Evolutionary conservation across 345 rosid genomes (phyloP).

Genomic region (Murraya koenigii): DNA sequence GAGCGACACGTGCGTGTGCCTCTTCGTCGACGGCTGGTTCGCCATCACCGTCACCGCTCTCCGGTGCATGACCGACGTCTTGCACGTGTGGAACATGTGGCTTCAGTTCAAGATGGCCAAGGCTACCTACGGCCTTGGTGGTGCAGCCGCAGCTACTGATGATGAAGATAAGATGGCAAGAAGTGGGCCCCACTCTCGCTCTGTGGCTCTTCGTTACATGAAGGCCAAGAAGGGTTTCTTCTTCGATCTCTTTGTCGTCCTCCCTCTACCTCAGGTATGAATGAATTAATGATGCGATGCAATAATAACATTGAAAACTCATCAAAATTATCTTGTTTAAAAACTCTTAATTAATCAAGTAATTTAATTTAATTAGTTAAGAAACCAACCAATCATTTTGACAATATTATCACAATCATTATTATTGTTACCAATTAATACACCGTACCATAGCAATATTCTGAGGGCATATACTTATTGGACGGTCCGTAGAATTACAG

Average conservation of each 20-base stretch:
- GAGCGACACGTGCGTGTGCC: conserved; percentile 69
- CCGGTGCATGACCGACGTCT: conserved; percentile 86
- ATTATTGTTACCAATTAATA: background rate
- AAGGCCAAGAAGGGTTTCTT: conserved; percentile 64
- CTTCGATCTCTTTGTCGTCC: conserved; percentile 83
- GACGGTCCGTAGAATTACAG: background rate
- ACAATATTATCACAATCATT: background rate
- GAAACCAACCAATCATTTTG: background rate
- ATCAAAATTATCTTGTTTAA: background rate
- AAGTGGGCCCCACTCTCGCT: conserved; percentile 5
- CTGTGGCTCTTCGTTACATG: conserved; percentile 41
- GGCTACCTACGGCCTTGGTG: conserved; percentile 18
- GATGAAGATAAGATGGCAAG: background rate
- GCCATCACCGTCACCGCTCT: conserved; percentile 88
- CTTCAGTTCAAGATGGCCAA: conserved; percentile 64
- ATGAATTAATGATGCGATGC: conserved; percentile 9
- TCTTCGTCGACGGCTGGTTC: conserved; percentile 88
- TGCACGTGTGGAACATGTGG: conserved; percentile 94
- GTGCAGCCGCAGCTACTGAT: background rate
- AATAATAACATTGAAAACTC: background rate
- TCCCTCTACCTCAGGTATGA: conserved; percentile 78
- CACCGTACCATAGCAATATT: background rate
- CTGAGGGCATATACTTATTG: background rate
- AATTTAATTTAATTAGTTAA: background rate
- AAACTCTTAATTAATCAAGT: too few species aligned